Base-by-base conservation (phyloP, 768 basidiomycete species). In the Boletus vermiculosoides region DNA sequence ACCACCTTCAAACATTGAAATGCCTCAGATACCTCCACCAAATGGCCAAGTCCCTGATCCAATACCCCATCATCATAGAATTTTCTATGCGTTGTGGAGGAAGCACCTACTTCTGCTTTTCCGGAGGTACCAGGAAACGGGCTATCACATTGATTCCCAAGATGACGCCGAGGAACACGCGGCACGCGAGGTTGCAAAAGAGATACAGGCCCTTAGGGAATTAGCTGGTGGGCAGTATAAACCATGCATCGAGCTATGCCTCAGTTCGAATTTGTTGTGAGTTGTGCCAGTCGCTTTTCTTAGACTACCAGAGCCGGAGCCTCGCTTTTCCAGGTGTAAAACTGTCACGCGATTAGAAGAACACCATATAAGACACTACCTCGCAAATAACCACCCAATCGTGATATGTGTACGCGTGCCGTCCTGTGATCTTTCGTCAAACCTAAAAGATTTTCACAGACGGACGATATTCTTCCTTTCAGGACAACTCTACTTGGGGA, bases 401-500 rank as follows among this genome's bases (percentile, higher is more conserved):
- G 79, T 81, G 10, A 88, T 94, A 55, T 93, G 88, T 66, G 92
- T 93, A 71, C 36, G 68, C 20, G n/a, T 1, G 6, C 20, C 28
- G n/a, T 46, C 33, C 6, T 49, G 31, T 48, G 11, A 44, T 33
- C 34, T 10, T 49, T 18, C 20, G 15, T 49, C 4, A 4, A 34
- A 15, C 37, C 50, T 64, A 15, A 54, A 11, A 23, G 15, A 34
- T 39, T 12, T 18, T n/a, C 22, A 45, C 61, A 92, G 91, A 93
- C 91, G 33, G 92, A 93, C 66, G 92, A 94, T 67, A 83, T 79
- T 5, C 83, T 94, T 18, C 85, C 86, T 0, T 93, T 93, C 73
- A 81, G 83, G 25, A 92, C 85, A 10, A 85, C 87, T 4, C 76
- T 93, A 2, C 65, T 86, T 0, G 89, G 77, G 4, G 92, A 94